A percentile compares a stretch with the other conserved stretches of the same genome.
These are phyloP conservation scores for Hypoxylon lienhwacheense DNA, from an alignment of 495 filamentous ascomycete genomes.

Conservation along the genomic window DNA sequence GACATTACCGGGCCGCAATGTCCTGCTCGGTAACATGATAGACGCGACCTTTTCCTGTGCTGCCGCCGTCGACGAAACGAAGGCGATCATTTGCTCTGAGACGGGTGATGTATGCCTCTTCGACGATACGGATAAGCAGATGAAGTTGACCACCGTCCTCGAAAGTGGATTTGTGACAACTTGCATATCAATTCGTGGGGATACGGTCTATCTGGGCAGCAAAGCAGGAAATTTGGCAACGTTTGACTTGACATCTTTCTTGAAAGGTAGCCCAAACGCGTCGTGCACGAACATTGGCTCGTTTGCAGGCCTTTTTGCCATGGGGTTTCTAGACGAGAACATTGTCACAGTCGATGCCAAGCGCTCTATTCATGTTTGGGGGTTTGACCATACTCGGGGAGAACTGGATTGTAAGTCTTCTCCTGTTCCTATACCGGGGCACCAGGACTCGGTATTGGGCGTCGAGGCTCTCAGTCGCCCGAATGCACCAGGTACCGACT, in stretches of 20 bases:
- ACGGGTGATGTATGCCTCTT: conserved; percentile 75
- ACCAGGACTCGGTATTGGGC: conserved; percentile 77
- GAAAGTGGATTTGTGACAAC: conserved; percentile 64
- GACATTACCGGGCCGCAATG: conserved; percentile 64
- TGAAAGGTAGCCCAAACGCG: conserved; percentile 36
- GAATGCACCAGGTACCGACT: conserved; percentile 63
- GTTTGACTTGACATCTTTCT: conserved; percentile 45
- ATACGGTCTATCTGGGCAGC: conserved; percentile 46
- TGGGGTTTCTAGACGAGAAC: conserved; percentile 68
- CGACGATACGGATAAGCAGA: conserved; percentile 72
- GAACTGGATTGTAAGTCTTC: conserved; percentile 34
- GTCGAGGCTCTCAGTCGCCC: conserved; percentile 61
- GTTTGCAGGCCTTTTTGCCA: conserved; percentile 53
- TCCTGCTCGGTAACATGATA: conserved; percentile 73
- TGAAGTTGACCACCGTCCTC: conserved; percentile 65
- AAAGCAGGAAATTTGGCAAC: conserved; percentile 49
- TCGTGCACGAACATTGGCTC: conserved; percentile 36
- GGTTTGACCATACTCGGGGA: conserved; percentile 43
- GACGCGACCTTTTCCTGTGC: conserved; percentile 82
- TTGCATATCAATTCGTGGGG: conserved; percentile 57
- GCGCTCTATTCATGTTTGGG: conserved; percentile 69
- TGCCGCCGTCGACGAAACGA: conserved; percentile 69
- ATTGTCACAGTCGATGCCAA: conserved; percentile 76
- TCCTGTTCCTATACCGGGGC: conserved; percentile 62
- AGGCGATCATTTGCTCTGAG: conserved; percentile 71